Conservation (phyloP, 495 filamentous ascomycete species). For the Aspergillus cavernicola region DNA sequence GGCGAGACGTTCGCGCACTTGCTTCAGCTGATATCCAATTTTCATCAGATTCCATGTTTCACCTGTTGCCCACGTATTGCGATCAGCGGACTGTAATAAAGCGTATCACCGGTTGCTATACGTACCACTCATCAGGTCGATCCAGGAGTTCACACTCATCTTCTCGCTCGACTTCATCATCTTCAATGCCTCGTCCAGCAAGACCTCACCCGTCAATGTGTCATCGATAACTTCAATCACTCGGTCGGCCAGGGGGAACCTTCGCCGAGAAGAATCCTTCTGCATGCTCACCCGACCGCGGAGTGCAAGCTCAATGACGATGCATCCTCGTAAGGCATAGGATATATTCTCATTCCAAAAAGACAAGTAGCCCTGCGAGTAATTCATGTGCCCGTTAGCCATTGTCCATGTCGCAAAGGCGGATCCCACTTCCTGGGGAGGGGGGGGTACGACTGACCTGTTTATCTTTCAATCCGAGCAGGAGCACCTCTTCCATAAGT, state of each 20-base stretch:
- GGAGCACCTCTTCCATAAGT: slow-evolving; percentile 94
- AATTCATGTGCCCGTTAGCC: slow-evolving; percentile 18
- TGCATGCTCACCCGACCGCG: slow-evolving; percentile 97
- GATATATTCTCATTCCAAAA: slow-evolving; percentile 99
- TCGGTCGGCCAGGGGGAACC: slow-evolving; percentile 88
- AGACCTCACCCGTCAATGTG: slow-evolving; percentile 92
- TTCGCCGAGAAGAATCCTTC: slow-evolving; percentile 86
- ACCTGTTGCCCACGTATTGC: slow-evolving; percentile 49
- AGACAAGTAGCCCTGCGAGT: slow-evolving; percentile 81
- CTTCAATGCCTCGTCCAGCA: slow-evolving; percentile 96
- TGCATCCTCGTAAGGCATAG: slow-evolving; percentile 94
- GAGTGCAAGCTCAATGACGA: slow-evolving; percentile 95
- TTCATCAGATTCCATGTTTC: slow-evolving; percentile 99
- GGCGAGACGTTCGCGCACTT: slow-evolving; percentile 93
- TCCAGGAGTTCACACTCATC: slow-evolving; percentile 99
- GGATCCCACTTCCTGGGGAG: neutral
- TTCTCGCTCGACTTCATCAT: slow-evolving; percentile 99
- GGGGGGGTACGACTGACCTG: slow-evolving; percentile 56
- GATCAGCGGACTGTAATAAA: neutral
- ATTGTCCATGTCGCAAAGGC: neutral
- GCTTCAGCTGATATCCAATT: slow-evolving; percentile 98
- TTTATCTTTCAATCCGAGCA: slow-evolving; percentile 96
- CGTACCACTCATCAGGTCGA: slow-evolving; percentile 96
- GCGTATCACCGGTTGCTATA: neutral
- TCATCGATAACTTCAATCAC: slow-evolving; percentile 97